Base-by-base conservation (phyloP, 306 rosid species). In the Vigna reflexopilosa region DNA sequence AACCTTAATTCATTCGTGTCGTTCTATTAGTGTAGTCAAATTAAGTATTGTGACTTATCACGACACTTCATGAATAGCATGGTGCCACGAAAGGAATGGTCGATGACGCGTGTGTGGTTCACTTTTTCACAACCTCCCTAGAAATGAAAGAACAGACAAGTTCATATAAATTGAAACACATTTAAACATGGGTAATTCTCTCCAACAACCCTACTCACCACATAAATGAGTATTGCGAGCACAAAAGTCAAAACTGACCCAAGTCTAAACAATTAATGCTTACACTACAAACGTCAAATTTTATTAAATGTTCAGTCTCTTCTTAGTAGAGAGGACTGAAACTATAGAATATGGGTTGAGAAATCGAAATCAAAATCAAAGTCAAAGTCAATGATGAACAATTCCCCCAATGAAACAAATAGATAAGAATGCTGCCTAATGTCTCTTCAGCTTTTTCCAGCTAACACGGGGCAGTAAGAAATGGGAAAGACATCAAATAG, bases 361-460 rank as follows among this genome's bases (percentile, higher is more conserved):
- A 67, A 73, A 4, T 76, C 47, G 32, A 51, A 62, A 67, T 81
- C 81, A 77, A 51, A 73, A 4, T 76, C 47, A 42, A 51, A 62
- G 72, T 81, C 78, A 73, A 51, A 62, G 75, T 81, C 81, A 77
- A 77, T 42, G 69, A 77, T 67, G 51, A 77, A 59, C 22, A 59
- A 36, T 15, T 52, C 42, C 55, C 45, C 20, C 70, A 75, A 61
- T 20, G 47, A 63, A 70, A 70, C 51, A 61, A 59, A 50, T 38
- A 8, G 13, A 57, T 9, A 58, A 36, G 64, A 81, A 79, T 11
- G 54, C 57, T 11, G 44, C 34, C 16, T 12, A 22, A 30, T 19
- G 52, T 62, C 44, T 58, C 73, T 65, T 24, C 61, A 7, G 67
- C 83, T 6, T 80, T 30, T 42, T 42, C 13, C 10, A 61, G 64